These are phyloP conservation scores for Austroboletus eburneus DNA, from an alignment of 768 basidiomycete genomes.

Conservation along the genomic window DNA sequence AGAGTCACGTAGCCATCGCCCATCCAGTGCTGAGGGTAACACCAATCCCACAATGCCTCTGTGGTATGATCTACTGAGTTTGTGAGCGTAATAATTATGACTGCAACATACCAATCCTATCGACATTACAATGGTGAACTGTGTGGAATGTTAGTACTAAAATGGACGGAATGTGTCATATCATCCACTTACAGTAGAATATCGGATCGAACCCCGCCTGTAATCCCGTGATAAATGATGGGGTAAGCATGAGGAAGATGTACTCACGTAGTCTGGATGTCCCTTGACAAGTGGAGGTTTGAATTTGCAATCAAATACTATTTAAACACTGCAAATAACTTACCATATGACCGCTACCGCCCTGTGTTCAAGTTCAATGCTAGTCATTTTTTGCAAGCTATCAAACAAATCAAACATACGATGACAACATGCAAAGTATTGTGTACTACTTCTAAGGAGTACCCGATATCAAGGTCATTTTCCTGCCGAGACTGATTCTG, in stretches of 20 bases:
- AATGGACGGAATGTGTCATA: neutral
- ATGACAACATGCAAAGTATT: conserved; percentile 16
- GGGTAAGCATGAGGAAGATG: neutral
- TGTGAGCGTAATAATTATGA: no score
- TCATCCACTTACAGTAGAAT: conserved; percentile 19
- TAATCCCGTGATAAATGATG: neutral
- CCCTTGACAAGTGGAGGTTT: conserved; percentile 7
- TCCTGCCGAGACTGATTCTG: conserved; percentile 16
- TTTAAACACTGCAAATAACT: neutral
- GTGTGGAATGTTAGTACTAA: neutral
- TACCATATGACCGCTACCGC: conserved; percentile 28
- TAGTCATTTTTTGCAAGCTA: neutral
- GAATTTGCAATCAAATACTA: neutral
- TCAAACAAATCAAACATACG: conserved; percentile 9
- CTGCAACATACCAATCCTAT: conserved; percentile 20
- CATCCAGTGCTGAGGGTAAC: conserved; percentile 29
- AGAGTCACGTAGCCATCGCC: conserved; percentile 17
- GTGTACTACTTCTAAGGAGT: conserved; percentile 22
- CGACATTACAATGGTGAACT: conserved; percentile 26
- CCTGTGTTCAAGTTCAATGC: conserved; percentile 6
- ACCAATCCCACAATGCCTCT: conserved; percentile 32
- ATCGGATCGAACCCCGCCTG: conserved; percentile 26
- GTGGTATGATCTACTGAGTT: neutral
- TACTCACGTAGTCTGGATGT: conserved; percentile 21
- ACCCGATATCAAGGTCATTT: conserved; percentile 5